These are phyloP conservation scores for Skeletonema marinoi DNA, from an alignment of 108 stramenopile species.

Conservation along the genomic window DNA sequence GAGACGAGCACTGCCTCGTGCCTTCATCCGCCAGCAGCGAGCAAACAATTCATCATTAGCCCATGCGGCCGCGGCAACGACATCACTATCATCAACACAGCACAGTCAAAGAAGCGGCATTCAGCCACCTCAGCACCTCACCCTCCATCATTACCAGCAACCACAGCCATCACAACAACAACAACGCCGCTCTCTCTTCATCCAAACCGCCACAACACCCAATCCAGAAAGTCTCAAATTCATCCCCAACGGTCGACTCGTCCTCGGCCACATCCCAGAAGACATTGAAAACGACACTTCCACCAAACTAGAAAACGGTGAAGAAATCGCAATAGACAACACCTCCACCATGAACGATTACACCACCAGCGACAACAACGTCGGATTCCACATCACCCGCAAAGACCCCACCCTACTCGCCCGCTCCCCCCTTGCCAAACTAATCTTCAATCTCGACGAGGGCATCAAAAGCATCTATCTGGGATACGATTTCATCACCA, in stretches of 20 bases:
- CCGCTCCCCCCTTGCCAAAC: conserved; percentile 86
- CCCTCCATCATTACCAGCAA: neutral
- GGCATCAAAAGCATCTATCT: conserved; percentile 95
- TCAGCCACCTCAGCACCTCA: no score
- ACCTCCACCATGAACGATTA: conserved; percentile 2
- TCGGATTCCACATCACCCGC: conserved; percentile 60
- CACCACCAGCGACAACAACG: conserved; percentile 68
- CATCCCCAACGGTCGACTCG: conserved; percentile 79
- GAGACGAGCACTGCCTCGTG: neutral
- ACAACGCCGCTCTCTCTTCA: conserved; percentile 78
- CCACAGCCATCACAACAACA: neutral
- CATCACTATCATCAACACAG: neutral
- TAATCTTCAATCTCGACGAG: conserved; percentile 78
- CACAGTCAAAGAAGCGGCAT: no score
- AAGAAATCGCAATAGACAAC: conserved; percentile 32
- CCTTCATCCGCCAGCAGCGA: neutral
- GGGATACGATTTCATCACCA: conserved; percentile 93
- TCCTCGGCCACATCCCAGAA: conserved; percentile 38
- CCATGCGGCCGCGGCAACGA: neutral
- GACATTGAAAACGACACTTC: conserved; percentile 3
- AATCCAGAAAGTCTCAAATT: conserved; percentile 98
- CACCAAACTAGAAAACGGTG: conserved; percentile 44
- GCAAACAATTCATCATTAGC: neutral
- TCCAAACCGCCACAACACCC: conserved; percentile 96
- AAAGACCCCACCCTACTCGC: conserved; percentile 57